Percentiles rank a stretch among this genome's conserved stretches.
Conservation (phyloP, 2,329 filamentous ascomycete genomes). For the Cladophialophora chaetospira region DNA sequence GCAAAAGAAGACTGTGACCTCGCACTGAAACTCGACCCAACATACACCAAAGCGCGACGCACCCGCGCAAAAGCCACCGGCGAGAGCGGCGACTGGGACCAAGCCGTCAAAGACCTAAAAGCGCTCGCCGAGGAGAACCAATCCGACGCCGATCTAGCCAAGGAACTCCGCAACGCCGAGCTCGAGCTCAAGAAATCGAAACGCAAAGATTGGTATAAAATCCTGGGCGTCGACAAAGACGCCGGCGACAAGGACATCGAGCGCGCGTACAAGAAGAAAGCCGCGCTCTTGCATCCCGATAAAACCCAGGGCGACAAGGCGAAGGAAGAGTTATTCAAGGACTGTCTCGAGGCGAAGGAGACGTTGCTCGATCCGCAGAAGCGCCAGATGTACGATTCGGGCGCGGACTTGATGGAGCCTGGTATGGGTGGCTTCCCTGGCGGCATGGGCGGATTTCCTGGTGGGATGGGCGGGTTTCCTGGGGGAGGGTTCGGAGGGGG, state of each 20-base stretch:
- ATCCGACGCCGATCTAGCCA: slow-evolving; percentile 74
- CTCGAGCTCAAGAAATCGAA: slow-evolving; percentile 96
- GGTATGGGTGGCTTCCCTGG: slow-evolving; percentile 71
- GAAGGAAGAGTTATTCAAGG: slow-evolving; percentile 93
- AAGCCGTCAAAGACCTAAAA: slow-evolving; percentile 87
- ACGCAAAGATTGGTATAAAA: slow-evolving; percentile 99
- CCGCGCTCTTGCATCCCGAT: slow-evolving; percentile 92
- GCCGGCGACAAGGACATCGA: slow-evolving; percentile 85
- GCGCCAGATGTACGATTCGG: slow-evolving; percentile 85
- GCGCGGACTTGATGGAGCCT: slow-evolving; percentile 86
- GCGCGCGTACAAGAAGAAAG: slow-evolving; percentile 93
- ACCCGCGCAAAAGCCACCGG: slow-evolving; percentile 90
- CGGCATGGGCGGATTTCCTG: slow-evolving; percentile 42
- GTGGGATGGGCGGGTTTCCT: slow-evolving; percentile 43
- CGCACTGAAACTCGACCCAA: slow-evolving; percentile 78
- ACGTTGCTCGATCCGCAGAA: slow-evolving; percentile 94
- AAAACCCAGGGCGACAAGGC: slow-evolving; percentile 88
- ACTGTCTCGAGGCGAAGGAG: slow-evolving; percentile 96
- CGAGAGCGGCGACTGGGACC: slow-evolving; percentile 86
- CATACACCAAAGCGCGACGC: slow-evolving; percentile 87
- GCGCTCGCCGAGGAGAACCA: slow-evolving; percentile 79
- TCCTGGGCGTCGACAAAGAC: slow-evolving; percentile 83
- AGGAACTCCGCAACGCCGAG: slow-evolving; percentile 87
- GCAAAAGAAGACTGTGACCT: slow-evolving; percentile 85
- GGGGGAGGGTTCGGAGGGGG: slow-evolving; percentile 43